phyloP scores from a whole-genome alignment of 2,329 filamentous ascomycete species.

The Colletotrichum orchidophilum region DNA sequence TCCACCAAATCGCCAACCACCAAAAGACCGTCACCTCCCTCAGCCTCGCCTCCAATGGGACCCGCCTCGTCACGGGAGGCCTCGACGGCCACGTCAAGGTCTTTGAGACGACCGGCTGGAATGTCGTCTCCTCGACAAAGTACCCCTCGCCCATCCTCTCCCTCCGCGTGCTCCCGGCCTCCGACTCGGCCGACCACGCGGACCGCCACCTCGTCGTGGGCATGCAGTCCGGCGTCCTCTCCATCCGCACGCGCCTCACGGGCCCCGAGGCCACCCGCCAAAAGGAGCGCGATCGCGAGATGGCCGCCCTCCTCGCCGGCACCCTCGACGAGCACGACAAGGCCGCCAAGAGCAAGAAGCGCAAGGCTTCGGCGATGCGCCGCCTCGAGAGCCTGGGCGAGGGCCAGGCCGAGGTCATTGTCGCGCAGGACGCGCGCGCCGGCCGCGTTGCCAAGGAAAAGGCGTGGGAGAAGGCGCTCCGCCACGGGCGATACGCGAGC shows the following conservation, averaged over 20 bases:
- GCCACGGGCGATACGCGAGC: slow-evolving; percentile 78
- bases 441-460: slow-evolving; percentile 69
- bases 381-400: slow-evolving; percentile 85
- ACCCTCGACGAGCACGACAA: slow-evolving; percentile 82
- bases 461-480: slow-evolving; percentile 83
- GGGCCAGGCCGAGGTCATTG: slow-evolving; percentile 81
- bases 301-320: slow-evolving; percentile 82
- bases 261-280: slow-evolving; percentile 82
- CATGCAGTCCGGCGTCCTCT: slow-evolving; percentile 93
- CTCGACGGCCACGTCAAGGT: slow-evolving; percentile 97
- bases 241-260: slow-evolving; percentile 86
- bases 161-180: slow-evolving; percentile 72
- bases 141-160: slow-evolving; percentile 92
- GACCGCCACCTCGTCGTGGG: slow-evolving; percentile 96
- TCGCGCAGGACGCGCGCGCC: slow-evolving; percentile 76
- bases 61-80: slow-evolving; percentile 84
- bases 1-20: slow-evolving; percentile 90
- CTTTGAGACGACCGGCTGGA: slow-evolving; percentile 94
- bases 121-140: slow-evolving; percentile 93
- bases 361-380: slow-evolving; percentile 53
- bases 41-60: slow-evolving; percentile 81
- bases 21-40: slow-evolving; percentile 97
- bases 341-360: slow-evolving; percentile 74
- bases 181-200: slow-evolving; percentile 40
- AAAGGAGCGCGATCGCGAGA: slow-evolving; percentile 81